Evolutionary conservation across 2,329 filamentous ascomycete species (phyloP), one percentile per base, ranked within the genome.

Genomic region (Claviceps maximensis): DNA sequence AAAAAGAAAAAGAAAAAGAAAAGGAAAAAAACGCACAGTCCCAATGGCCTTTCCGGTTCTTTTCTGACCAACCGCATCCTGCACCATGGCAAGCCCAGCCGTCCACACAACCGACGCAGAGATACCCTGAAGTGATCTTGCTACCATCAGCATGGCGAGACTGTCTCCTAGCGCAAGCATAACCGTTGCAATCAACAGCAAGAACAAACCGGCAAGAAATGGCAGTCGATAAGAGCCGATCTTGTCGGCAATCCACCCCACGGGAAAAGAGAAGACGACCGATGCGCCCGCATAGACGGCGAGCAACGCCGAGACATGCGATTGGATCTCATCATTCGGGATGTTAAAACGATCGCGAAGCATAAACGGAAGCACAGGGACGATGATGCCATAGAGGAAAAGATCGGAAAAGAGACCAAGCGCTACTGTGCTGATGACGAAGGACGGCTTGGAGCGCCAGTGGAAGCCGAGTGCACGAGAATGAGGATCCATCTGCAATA

Each of bases 311-410:
- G 47, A 53, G 5, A 33, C 19, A 49, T 40, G 21, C 0, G 3
- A 2, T 25, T 53, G 51, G 7, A 53, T 44, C 10, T 40, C 6
- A 33, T 12, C 52, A 49, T 52, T 15, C n/a, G 47, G 49, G 9
- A 54, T 46, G 38, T 21, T 19, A 9, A 56, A 46, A 17, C 52
- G 54, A 38, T 56, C 49, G 21, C 42, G 49, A 45, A 56, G 49
- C 38, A 54, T 1, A 12, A 56, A 56, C 1, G 54, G 54, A 12
- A 56, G 47, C 13, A 54, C 19, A 19, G 52, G 54, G 10, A 56
- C 52, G 29, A 56, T n/a, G 21, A 56, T 54, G 23, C 54, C 54
- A 27, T 52, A 56, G 9, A 56, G 52, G 23, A 56, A 54, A 5
- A 54, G 40, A 25, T 56, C 54, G 10, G 49, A 54, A 27, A 52